Conservation (phyloP, 352 stramenopile genomes). For the Phytophthora foliorum region DNA sequence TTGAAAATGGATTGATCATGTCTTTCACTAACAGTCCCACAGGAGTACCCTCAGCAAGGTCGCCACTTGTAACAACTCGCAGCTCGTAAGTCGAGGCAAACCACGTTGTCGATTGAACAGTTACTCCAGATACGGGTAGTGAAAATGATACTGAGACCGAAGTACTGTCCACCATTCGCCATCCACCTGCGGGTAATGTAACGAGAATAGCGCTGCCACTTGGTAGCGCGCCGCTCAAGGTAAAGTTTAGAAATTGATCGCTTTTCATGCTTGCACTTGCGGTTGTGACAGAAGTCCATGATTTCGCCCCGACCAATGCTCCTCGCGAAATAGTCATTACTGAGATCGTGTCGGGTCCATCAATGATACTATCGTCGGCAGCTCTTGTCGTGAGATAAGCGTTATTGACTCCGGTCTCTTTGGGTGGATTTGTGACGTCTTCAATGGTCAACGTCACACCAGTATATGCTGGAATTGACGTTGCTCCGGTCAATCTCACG, state of each 20-base stretch:
- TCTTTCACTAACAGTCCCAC: constrained; percentile 55
- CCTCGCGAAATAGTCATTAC: constrained; percentile 54
- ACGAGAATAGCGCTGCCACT: constrained; percentile 61
- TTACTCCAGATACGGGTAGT: constrained; percentile 41
- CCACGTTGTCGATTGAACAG: constrained; percentile 47
- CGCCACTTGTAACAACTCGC: constrained; percentile 47
- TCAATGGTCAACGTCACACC: constrained; percentile 44
- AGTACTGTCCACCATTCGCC: constrained; percentile 35
- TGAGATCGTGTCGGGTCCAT: constrained; percentile 57
- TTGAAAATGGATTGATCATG: constrained; percentile 66
- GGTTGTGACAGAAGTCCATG: constrained; percentile 48
- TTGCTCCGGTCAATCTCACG: constrained; percentile 38
- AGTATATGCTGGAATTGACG: constrained; percentile 40
- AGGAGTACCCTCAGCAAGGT: constrained; percentile 43
- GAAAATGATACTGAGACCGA: constrained; percentile 42
- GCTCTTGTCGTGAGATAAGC: constrained; percentile 49
- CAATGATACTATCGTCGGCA: constrained; percentile 49
- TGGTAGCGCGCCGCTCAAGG: constrained; percentile 56
- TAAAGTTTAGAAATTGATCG: constrained; percentile 54
- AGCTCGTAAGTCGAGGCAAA: constrained; percentile 31
- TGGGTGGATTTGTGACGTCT: constrained; percentile 60
- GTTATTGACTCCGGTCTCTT: constrained; percentile 56
- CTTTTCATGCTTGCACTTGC: constrained; percentile 65
- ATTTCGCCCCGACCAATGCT: constrained; percentile 41
- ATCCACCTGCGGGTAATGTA: constrained; percentile 48